Evolutionary conservation across 768 basidiomycete species (phyloP), one percentile per base, ranked within the genome.

Genomic region (Rickenella mellea): DNA sequence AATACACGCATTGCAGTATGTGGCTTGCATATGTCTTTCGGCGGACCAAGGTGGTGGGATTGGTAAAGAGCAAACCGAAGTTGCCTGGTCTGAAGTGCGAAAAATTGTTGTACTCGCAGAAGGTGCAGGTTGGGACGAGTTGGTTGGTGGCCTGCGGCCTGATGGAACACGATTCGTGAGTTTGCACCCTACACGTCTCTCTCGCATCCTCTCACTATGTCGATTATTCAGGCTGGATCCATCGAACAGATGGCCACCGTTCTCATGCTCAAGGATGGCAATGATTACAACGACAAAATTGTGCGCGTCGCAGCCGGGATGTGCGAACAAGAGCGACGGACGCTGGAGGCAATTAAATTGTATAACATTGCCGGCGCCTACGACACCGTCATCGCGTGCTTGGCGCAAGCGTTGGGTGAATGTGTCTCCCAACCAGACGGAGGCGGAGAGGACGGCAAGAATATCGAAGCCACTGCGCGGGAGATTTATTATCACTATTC

Each of bases 291-390:
- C 45, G 78, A 80, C 20, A 70, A 84, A 19, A 87, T 99, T 43
- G 82, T 97, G 39, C 66, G 83, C 46, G 76, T 77, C 5, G 89
- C 93, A 0, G 94, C 94, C 0, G 73, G 73, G 24, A 73, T 87
- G 48, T 83, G 85, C 1, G 80, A 89, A 54, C 74, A 83, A 41
- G 91, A 91, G 53, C 81, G 89, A 53, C 83, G 86, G 25, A 71
- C 87, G 28, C 72, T 82, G 2, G 91, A 97, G 58, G 91, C 92
- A 2, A 91, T 98, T 66, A 90, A 92, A 57, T 67, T 99, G 32
- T 97, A 91, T 66, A 93, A 97, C 63, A 78, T 97, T 27, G 93
- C 93, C 1, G 87, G 88, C 26, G 86, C 93, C 48, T 91, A 92
- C 57, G 64, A 74, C 11, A 89, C 87, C 20, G 94, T 98, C 42